A percentile compares a stretch with the other conserved stretches of the same genome.
These are phyloP conservation scores for Pleurotus citrinopileatus DNA, from an alignment of 768 basidiomycete genomes.

Conservation along the genomic window DNA sequence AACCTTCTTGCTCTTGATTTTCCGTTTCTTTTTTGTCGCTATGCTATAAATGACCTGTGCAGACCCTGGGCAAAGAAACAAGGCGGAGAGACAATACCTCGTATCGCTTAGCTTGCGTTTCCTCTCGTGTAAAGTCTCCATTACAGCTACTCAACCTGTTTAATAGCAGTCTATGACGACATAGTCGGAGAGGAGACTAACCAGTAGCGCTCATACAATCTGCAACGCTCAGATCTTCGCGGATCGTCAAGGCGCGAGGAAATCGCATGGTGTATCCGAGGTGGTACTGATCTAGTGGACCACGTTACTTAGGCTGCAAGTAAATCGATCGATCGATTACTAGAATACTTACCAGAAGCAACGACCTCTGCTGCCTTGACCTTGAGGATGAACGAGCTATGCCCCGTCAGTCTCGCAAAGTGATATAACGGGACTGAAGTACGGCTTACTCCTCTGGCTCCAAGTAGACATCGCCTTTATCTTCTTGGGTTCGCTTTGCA, in stretches of 20 bases:
- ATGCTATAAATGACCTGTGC: slow-evolving; percentile 20
- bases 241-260: slow-evolving; percentile 77
- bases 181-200: slow-evolving; percentile 20
- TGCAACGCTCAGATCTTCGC: slow-evolving; percentile 69
- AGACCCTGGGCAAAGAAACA: not conserved
- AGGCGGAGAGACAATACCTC: slow-evolving; percentile 33
- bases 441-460: slow-evolving; percentile 77
- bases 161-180: not conserved
- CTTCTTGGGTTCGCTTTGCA: slow-evolving; percentile 60
- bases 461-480: slow-evolving; percentile 89
- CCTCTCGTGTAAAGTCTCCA: slow-evolving; percentile 62
- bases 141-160: slow-evolving; percentile 38
- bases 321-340: not conserved
- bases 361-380: slow-evolving; percentile 94
- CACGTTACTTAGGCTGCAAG: slow-evolving; percentile 11
- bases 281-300: slow-evolving; percentile 70
- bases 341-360: slow-evolving; percentile 59
- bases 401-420: not conserved
- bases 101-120: slow-evolving; percentile 71
- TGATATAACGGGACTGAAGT: not conserved
- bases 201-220: slow-evolving; percentile 76
- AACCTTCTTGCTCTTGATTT: slow-evolving; percentile 51
- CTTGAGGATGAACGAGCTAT: slow-evolving; percentile 88
- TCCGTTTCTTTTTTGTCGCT: slow-evolving; percentile 55
- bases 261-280: slow-evolving; percentile 92